phyloP scores from a whole-genome alignment of 2,329 filamentous ascomycete species.

The Trichoderma koningii region DNA sequence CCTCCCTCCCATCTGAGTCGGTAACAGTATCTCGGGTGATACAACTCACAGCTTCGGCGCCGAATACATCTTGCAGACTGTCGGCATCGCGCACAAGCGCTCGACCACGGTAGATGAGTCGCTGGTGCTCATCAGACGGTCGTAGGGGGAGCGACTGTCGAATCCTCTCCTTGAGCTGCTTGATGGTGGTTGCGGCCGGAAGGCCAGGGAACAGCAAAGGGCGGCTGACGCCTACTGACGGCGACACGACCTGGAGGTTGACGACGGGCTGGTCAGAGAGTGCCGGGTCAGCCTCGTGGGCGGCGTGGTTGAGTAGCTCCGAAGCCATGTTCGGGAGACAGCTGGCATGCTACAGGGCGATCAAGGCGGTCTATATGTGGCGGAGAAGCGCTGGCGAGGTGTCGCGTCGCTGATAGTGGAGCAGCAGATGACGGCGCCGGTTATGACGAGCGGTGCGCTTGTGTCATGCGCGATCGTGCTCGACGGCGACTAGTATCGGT shows the following conservation, averaged over 20 bases:
- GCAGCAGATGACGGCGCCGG: constrained; percentile 8
- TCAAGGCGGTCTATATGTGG: background rate
- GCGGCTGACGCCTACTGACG: constrained; percentile 55
- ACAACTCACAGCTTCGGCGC: constrained; percentile 53
- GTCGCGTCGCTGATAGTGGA: background rate
- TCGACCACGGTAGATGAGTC: constrained; percentile 63
- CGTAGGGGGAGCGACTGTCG: constrained; percentile 52
- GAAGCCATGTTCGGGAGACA: constrained; percentile 45
- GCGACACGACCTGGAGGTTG: constrained; percentile 61
- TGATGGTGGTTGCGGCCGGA: constrained; percentile 54
- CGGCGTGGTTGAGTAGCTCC: constrained; percentile 35
- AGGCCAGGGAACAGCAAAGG: constrained; percentile 54
- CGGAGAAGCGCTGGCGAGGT: constrained; percentile 1
- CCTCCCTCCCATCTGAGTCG: constrained; percentile 9
- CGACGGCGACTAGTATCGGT: background rate
- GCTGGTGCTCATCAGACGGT: constrained; percentile 57
- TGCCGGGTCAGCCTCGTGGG: constrained; percentile 29
- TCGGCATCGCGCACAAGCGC: constrained; percentile 57
- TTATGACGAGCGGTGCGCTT: constrained; percentile 19
- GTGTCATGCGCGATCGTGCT: constrained; percentile 30
- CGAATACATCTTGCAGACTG: constrained; percentile 59
- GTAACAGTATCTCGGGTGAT: background rate
- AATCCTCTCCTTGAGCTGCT: constrained; percentile 60
- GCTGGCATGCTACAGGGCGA: constrained; percentile 34
- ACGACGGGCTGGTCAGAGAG: constrained; percentile 45